Evolutionary conservation across 441 rosid species (phyloP).

Genomic region (Metrosideros polymorpha): DNA sequence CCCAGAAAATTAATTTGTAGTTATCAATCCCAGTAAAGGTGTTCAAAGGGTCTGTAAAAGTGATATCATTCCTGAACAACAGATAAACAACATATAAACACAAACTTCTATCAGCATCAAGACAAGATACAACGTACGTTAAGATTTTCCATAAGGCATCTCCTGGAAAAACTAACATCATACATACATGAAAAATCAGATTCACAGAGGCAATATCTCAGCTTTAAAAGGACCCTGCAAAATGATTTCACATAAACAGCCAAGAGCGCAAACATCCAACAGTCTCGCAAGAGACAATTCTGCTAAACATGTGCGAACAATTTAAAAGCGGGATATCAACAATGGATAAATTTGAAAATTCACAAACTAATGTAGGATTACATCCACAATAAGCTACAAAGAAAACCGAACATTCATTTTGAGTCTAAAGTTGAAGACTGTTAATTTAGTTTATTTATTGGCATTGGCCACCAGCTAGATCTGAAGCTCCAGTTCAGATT

Average conservation of each 20-base stretch:
- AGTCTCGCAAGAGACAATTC: not conserved
- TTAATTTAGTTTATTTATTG: not conserved
- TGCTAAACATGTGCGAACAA: not conserved
- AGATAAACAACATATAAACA: not conserved
- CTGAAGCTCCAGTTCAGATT: not conserved
- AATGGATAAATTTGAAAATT: not conserved
- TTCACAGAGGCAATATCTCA: not conserved
- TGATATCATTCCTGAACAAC: constrained; percentile 68
- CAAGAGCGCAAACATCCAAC: not conserved
- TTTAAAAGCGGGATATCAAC: not conserved
- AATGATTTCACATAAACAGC: not conserved
- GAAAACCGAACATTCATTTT: not conserved
- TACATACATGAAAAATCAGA: not conserved
- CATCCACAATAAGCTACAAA: not conserved
- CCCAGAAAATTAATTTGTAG: constrained; percentile 87
- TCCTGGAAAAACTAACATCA: not conserved
- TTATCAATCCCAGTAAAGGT: constrained; percentile 70
- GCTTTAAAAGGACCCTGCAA: not conserved
- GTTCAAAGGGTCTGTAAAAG: constrained; percentile 76
- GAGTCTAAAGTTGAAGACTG: not conserved
- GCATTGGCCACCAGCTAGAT: not conserved
- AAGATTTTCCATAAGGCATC: not conserved
- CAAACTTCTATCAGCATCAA: not conserved
- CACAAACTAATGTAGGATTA: not conserved
- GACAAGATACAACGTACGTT: not conserved